A percentile compares a stretch with the other conserved stretches of the same genome.
These are phyloP conservation scores for Colletotrichum gloeosporioides DNA, from an alignment of 2,329 filamentous ascomycete genomes.

Conservation along the genomic window DNA sequence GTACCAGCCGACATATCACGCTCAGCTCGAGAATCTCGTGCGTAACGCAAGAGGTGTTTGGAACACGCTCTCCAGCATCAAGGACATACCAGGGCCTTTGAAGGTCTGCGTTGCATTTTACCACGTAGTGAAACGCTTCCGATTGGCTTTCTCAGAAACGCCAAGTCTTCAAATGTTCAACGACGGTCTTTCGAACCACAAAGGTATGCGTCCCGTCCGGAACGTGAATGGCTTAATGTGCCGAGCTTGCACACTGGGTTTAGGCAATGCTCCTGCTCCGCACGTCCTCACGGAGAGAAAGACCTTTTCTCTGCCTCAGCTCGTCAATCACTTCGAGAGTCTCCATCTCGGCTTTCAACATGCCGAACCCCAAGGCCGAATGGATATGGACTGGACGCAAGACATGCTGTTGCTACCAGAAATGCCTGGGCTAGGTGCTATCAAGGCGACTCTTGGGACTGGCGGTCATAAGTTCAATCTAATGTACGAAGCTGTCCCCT, in stretches of 20 bases:
- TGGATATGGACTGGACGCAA: constrained; percentile 46
- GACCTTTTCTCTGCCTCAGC: constrained; percentile 61
- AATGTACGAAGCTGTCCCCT: constrained; percentile 43
- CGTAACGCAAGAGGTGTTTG: constrained; percentile 66
- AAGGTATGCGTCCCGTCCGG: constrained; percentile 61
- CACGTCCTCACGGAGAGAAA: constrained; percentile 35
- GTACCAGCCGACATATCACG: constrained; percentile 32
- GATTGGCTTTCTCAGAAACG: constrained; percentile 59
- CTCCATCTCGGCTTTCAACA: constrained; percentile 39
- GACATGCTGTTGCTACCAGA: constrained; percentile 52
- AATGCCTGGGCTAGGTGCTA: constrained; percentile 30
- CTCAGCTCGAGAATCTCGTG: constrained; percentile 58
- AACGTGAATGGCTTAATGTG: constrained; percentile 60
- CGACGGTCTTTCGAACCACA: constrained; percentile 61
- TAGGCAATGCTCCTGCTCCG: constrained; percentile 38
- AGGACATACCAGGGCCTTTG: constrained; percentile 65
- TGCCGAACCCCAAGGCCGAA: constrained; percentile 19
- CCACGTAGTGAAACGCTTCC: constrained; percentile 64
- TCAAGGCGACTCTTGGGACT: constrained; percentile 32
- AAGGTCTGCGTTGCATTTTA: constrained; percentile 69
- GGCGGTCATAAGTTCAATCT: constrained; percentile 38
- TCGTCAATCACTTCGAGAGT: constrained; percentile 63
- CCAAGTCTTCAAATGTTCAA: constrained; percentile 64
- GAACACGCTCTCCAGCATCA: constrained; percentile 63
- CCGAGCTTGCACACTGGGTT: constrained; percentile 49